These are phyloP conservation scores for Forsythia viridissima DNA, from an alignment of 257 asterid genomes.

Conservation along the genomic window DNA sequence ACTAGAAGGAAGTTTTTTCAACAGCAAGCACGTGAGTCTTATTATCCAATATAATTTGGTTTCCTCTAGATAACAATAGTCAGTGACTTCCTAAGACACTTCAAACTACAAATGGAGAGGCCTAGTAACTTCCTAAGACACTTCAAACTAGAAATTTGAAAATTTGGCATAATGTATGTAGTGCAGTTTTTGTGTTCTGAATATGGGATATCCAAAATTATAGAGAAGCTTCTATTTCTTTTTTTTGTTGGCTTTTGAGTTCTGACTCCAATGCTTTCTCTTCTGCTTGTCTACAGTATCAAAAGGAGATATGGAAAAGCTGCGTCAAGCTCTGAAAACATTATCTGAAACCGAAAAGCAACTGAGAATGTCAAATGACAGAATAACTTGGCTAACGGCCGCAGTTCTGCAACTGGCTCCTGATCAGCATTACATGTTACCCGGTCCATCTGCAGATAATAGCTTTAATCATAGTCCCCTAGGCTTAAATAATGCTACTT, in stretches of 20 bases:
- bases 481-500: constrained; percentile 37
- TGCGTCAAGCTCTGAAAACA: constrained; percentile 91
- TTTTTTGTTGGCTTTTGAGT: neutral
- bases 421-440: constrained; percentile 76
- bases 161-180: neutral
- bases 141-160: neutral
- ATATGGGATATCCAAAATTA: neutral
- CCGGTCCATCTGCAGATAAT: constrained; percentile 67
- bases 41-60: constrained; percentile 15
- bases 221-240: neutral
- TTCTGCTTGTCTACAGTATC: constrained; percentile 53
- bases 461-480: constrained; percentile 70
- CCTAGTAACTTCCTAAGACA: neutral
- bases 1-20: constrained; percentile 77
- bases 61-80: neutral
- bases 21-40: constrained; percentile 58
- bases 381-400: constrained; percentile 95
- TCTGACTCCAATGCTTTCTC: constrained; percentile 1
- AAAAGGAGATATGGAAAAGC: constrained; percentile 85
- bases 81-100: neutral
- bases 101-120: neutral
- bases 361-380: constrained; percentile 83
- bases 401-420: constrained; percentile 96
- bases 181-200: neutral
- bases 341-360: constrained; percentile 98